A percentile compares a stretch with the other conserved stretches of the same genome.
Conservation (phyloP, 495 filamentous ascomycete species). For the Hyphodiscus hymeniophilus region DNA sequence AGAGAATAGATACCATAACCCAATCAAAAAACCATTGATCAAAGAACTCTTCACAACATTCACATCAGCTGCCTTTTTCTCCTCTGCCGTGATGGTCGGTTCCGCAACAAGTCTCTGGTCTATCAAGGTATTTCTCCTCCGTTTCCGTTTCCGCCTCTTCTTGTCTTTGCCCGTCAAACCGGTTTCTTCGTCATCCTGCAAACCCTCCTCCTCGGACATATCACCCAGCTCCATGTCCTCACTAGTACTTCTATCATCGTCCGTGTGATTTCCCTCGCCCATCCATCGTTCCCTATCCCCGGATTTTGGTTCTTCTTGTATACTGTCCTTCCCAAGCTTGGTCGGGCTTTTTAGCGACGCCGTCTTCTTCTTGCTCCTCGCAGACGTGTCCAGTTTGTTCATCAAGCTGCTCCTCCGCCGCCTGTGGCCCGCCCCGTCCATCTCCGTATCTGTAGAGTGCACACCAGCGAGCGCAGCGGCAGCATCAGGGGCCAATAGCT, state of each 20-base stretch:
- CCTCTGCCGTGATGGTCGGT: constrained; percentile 44
- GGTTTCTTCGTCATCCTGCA: constrained; percentile 85
- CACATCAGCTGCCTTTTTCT: constrained; percentile 61
- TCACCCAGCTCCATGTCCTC: constrained; percentile 52
- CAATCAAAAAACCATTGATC: constrained; percentile 70
- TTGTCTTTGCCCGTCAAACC: constrained; percentile 69
- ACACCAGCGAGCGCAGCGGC: constrained; percentile 12
- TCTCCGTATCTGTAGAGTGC: constrained; percentile 9
- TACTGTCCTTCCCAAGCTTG: not conserved
- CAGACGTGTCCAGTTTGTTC: constrained; percentile 8
- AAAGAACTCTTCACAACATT: constrained; percentile 58
- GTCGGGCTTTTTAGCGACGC: constrained; percentile 4
- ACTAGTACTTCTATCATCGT: constrained; percentile 36
- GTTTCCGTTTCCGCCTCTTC: constrained; percentile 54
- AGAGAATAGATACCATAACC: constrained; percentile 90
- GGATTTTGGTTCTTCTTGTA: constrained; percentile 16
- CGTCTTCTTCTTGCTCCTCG: constrained; percentile 7
- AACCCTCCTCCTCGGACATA: constrained; percentile 54
- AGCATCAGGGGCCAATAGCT: constrained; percentile 17
- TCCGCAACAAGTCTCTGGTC: constrained; percentile 64
- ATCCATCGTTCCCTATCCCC: constrained; percentile 21
- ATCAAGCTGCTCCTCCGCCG: constrained; percentile 22
- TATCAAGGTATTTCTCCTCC: constrained; percentile 56
- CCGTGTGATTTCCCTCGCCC: constrained; percentile 9
- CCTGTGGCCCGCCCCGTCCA: constrained; percentile 20